These are phyloP conservation scores for Coniella vitis DNA, from an alignment of 2,329 filamentous ascomycete species.

Conservation along the genomic window DNA sequence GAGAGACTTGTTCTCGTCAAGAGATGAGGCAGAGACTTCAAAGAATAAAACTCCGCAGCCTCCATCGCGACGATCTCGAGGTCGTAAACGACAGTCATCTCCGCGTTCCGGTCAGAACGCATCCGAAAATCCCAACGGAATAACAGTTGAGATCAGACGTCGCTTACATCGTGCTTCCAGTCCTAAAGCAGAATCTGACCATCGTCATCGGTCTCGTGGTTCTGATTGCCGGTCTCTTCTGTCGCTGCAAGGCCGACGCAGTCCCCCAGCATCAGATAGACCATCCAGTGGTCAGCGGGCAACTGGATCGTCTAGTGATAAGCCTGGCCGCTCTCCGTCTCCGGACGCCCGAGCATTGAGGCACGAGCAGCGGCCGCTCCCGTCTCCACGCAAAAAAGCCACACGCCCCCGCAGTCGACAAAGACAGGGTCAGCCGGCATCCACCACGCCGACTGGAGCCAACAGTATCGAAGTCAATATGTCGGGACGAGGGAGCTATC, in stretches of 20 bases:
- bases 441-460: conserved; percentile 33
- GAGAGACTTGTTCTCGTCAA: conserved; percentile 20
- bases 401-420: conserved; percentile 20
- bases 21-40: conserved; percentile 22
- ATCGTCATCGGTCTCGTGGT: conserved; percentile 15
- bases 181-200: conserved; percentile 19
- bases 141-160: conserved; percentile 16
- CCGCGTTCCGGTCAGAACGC: conserved; percentile 14
- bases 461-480: conserved; percentile 47
- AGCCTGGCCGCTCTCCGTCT: conserved; percentile 5
- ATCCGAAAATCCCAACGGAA: conserved; percentile 16
- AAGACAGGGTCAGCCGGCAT: conserved; percentile 23
- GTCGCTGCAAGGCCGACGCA: conserved; percentile 14
- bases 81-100: conserved; percentile 24
- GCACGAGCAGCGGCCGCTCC: conserved; percentile 6
- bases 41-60: conserved; percentile 18
- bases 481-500: conserved; percentile 36
- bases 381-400: conserved; percentile 24
- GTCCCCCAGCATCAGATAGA: conserved; percentile 20
- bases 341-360: conserved; percentile 8
- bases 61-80: conserved; percentile 18
- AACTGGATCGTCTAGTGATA: conserved; percentile 9
- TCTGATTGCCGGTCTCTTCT: conserved; percentile 7
- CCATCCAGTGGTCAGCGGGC: conserved; percentile 18
- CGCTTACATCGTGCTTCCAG: conserved; percentile 19